A percentile compares a stretch with the other conserved stretches of the same genome.
These are phyloP conservation scores for Diplocarpon mali DNA, from an alignment of 2,329 filamentous ascomycete species.

Conservation along the genomic window DNA sequence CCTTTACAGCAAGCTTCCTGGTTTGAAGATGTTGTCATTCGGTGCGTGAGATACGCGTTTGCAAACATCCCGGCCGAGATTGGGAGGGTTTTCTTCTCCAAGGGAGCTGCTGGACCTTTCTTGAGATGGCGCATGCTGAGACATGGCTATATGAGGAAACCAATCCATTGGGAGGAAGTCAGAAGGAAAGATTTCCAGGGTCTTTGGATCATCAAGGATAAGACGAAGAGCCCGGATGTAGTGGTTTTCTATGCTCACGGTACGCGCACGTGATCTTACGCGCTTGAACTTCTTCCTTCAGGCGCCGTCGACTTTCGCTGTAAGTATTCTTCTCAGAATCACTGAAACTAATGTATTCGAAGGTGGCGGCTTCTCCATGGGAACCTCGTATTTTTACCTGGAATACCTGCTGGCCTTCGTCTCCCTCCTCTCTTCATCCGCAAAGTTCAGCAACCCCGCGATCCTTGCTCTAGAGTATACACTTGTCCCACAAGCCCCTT, in stretches of 20 bases:
- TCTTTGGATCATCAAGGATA: slow-evolving; percentile 57
- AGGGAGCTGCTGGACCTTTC: slow-evolving; percentile 61
- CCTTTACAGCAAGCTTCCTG: slow-evolving; percentile 57
- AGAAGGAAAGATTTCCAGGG: slow-evolving; percentile 47
- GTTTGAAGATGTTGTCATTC: slow-evolving; percentile 68
- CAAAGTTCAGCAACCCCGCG: slow-evolving; percentile 65
- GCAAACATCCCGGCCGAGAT: slow-evolving; percentile 56
- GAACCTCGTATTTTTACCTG: slow-evolving; percentile 71
- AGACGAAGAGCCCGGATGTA: slow-evolving; percentile 53
- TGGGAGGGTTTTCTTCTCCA: slow-evolving; percentile 68
- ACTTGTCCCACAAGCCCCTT: slow-evolving; percentile 10
- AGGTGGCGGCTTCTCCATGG: slow-evolving; percentile 78
- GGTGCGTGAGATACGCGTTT: slow-evolving; percentile 71
- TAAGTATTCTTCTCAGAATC: background rate
- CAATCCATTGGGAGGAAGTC: slow-evolving; percentile 53
- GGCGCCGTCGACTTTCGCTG: background rate
- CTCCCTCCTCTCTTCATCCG: slow-evolving; percentile 37
- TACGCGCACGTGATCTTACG: slow-evolving; percentile 27
- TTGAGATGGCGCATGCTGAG: slow-evolving; percentile 64
- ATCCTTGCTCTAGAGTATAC: slow-evolving; percentile 51
- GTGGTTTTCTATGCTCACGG: slow-evolving; percentile 78
- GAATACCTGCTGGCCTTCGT: slow-evolving; percentile 72
- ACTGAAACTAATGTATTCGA: background rate
- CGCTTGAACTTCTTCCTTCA: background rate
- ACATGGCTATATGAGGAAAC: slow-evolving; percentile 53